Conservation (phyloP, 257 asterid species). For the Vinca minor region DNA sequence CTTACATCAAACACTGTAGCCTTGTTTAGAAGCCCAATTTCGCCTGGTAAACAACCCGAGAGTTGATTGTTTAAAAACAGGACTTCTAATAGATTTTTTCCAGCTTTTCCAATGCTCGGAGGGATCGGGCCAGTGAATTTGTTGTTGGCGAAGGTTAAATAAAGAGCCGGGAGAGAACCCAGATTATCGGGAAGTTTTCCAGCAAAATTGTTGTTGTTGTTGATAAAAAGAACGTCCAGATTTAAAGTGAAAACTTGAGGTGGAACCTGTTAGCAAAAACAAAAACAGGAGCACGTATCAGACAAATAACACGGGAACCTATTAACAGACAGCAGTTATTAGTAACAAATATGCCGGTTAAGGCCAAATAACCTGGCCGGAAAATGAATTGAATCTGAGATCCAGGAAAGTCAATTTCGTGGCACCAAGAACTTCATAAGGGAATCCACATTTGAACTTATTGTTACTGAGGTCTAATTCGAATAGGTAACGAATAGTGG, state of each 20-base stretch:
- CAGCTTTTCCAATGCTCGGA: constrained; percentile 31
- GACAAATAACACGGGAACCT: too few relatives aligned
- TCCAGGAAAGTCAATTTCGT: constrained; percentile 54
- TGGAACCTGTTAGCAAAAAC: too few relatives aligned
- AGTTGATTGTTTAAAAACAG: constrained; percentile 40
- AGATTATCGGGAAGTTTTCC: constrained; percentile 33
- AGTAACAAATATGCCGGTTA: too few relatives aligned
- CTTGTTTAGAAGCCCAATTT: constrained; percentile 41
- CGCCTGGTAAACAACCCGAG: constrained; percentile 52
- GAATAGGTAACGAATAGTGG: constrained; percentile 19
- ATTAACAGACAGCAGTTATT: too few relatives aligned
- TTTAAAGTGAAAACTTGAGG: constrained; percentile 41
- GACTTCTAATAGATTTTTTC: constrained; percentile 24
- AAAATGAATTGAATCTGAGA: constrained; percentile 38
- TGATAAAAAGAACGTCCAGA: constrained; percentile 59
- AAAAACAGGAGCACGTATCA: too few relatives aligned
- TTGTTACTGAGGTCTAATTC: constrained; percentile 71
- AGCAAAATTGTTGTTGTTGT: constrained; percentile 45
- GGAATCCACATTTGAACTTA: constrained; percentile 38
- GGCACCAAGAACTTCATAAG: constrained; percentile 31
- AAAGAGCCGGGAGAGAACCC: constrained; percentile 33
- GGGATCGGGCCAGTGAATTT: constrained; percentile 45
- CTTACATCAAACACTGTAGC: constrained; percentile 43
- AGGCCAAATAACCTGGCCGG: too few relatives aligned
- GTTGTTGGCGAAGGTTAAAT: constrained; percentile 52